Evolutionary conservation across 2,329 filamentous ascomycete species (phyloP).

Genomic region (Clonostachys solani): DNA sequence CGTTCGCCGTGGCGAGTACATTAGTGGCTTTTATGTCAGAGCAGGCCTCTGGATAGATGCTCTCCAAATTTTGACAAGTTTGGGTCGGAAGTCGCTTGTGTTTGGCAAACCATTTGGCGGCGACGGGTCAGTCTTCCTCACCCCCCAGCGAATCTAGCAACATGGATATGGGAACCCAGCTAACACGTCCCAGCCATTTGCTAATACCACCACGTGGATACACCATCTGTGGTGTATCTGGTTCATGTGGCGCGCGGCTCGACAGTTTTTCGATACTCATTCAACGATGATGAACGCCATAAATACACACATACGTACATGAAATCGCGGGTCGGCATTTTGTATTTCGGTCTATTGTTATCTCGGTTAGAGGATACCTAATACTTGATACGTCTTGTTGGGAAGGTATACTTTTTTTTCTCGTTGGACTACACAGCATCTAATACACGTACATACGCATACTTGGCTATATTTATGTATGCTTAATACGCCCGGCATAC

Average conservation of each 20-base stretch:
- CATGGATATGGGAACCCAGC: neutral
- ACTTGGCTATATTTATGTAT: too few species aligned
- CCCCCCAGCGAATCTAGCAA: neutral
- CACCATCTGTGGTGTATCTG: slow-evolving; percentile 81
- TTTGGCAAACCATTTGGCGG: slow-evolving; percentile 81
- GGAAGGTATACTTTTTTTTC: too few species aligned
- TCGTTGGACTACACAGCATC: too few species aligned
- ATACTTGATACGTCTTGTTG: too few species aligned
- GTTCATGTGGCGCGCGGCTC: slow-evolving; percentile 75
- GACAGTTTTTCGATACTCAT: slow-evolving; percentile 82
- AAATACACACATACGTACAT: too few species aligned
- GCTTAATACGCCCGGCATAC: too few species aligned
- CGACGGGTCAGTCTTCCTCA: slow-evolving; percentile 62
- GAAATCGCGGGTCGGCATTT: too few species aligned
- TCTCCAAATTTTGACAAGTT: slow-evolving; percentile 82
- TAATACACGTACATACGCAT: too few species aligned
- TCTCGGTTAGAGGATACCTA: too few species aligned
- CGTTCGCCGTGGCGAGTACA: slow-evolving; percentile 76
- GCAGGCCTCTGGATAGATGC: slow-evolving; percentile 83
- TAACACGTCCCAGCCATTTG: slow-evolving; percentile 57
- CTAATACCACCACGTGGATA: slow-evolving; percentile 88
- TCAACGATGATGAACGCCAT: slow-evolving; percentile 17
- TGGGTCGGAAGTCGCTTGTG: slow-evolving; percentile 79
- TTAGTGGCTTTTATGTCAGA: slow-evolving; percentile 81
- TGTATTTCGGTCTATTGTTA: too few species aligned